These are phyloP conservation scores for Plectosphaerella plurivora DNA, from an alignment of 2,329 filamentous ascomycete species.

Conservation along the genomic window DNA sequence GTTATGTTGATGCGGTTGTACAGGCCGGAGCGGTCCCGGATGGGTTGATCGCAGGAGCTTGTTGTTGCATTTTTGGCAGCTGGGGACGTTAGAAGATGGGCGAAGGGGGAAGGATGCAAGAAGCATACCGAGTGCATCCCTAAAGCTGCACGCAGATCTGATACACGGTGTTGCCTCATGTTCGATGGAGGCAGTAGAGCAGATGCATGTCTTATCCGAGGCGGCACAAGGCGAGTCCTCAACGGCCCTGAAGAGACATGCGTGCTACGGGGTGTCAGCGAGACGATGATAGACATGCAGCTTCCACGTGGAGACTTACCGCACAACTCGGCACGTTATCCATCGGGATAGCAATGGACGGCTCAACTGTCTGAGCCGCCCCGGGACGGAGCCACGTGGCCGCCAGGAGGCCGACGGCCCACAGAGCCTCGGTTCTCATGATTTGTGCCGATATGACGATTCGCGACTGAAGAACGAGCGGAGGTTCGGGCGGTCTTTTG, in stretches of 20 bases:
- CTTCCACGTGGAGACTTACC: background rate
- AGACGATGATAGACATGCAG: background rate
- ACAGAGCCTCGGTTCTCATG: background rate
- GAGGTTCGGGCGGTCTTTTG: background rate
- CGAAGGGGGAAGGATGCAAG: background rate
- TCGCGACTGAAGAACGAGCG: background rate
- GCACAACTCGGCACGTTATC: background rate
- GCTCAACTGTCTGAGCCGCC: background rate
- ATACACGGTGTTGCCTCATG: background rate
- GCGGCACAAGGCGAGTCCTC: background rate
- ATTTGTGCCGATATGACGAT: background rate
- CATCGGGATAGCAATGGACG: background rate
- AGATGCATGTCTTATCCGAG: background rate
- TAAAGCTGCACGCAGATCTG: background rate
- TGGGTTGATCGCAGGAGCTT: slow-evolving; percentile 11
- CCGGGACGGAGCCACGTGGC: background rate
- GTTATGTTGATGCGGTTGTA: slow-evolving; percentile 13
- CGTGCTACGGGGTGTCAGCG: background rate
- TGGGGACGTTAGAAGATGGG: background rate
- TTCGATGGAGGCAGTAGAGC: background rate
- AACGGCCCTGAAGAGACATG: background rate
- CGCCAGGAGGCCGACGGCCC: background rate
- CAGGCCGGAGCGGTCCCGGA: slow-evolving; percentile 7
- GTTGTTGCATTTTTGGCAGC: slow-evolving; percentile 10
- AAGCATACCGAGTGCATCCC: background rate